Base-by-base conservation (phyloP, 306 rosid genomes). In the Glycine tomentella region DNA sequence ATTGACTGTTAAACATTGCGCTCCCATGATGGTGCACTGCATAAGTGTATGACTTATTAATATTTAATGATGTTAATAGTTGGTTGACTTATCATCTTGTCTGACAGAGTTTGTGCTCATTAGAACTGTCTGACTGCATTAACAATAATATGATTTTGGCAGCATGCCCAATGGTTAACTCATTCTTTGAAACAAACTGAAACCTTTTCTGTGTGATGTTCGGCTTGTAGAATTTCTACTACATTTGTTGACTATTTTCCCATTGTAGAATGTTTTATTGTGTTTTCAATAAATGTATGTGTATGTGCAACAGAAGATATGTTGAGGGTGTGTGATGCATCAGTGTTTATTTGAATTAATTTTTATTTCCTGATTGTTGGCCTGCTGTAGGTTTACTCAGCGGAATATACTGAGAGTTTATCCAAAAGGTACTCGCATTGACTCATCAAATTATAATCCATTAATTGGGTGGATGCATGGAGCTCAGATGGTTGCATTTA, bases 401-500 rank as follows among this genome's bases (percentile, higher is more conserved):
- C 83, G 81, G 87, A 96, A 96, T 90, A 79, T 96, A 59, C 82
- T 96, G 84, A 92, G 99, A 90, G 92, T 96, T 51, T 96, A 92
- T 83, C 99, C 99, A 16, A 96, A 96, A 89, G 97, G 97, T 46
- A 92, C 81, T 49, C 97, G 99, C 74, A 84, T 96, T 66, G 91
- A 92, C 87, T 96, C 99, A n/a, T 96, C 99, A 49, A 96, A 96
- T 76, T 96, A 92, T 82, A 96, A 96, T 82, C 99, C 99, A 62
- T 79, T 93, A 73, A 89, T 96, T 87, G 99, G 97, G 80, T 96
- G 99, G 99, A 83, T 82, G 79, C 97, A 96, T 86, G 99, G 99
- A 71, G 99, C 99, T 80, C 99, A 96, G 77, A 89, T 96, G 99
- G 99, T 96, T 81, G 99, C 99, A 74, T 94, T 96, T 77, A 96